A percentile compares a stretch with the other conserved stretches of the same genome.
phyloP scores from a whole-genome alignment of 2,329 filamentous ascomycete species.

The Mollisia scopiformis region DNA sequence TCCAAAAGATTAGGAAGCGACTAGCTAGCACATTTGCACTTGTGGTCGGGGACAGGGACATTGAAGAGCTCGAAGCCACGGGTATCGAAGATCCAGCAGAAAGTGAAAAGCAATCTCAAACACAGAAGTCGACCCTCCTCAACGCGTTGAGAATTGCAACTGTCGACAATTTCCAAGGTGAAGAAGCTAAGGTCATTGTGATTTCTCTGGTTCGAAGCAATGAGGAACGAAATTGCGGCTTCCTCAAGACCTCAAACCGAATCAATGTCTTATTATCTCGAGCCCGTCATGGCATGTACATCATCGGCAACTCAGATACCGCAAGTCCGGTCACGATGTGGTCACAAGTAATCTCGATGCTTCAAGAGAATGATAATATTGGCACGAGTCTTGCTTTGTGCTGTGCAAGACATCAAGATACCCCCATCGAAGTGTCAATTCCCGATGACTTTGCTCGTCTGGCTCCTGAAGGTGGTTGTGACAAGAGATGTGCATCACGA shows the following conservation, averaged over 20 bases:
- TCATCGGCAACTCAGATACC: conserved; percentile 68
- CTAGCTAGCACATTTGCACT: conserved; percentile 59
- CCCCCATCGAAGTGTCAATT: not conserved
- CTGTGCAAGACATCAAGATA: not conserved
- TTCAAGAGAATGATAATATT: conserved; percentile 49
- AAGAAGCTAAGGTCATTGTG: conserved; percentile 73
- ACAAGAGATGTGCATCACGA: not conserved
- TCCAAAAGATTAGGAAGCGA: conserved; percentile 50
- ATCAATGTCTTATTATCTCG: conserved; percentile 72
- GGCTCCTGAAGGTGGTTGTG: not conserved
- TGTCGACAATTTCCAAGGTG: conserved; percentile 77
- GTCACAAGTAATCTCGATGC: conserved; percentile 56
- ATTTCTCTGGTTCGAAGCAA: conserved; percentile 75
- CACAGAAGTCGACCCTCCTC: conserved; percentile 47
- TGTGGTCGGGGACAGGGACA: conserved; percentile 65
- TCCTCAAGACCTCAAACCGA: conserved; percentile 66
- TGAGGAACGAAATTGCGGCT: conserved; percentile 57
- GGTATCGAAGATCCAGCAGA: conserved; percentile 26
- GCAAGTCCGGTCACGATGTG: conserved; percentile 64
- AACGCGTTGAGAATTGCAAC: conserved; percentile 49
- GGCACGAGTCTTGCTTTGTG: conserved; percentile 38
- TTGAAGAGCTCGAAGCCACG: conserved; percentile 49
- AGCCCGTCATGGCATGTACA: conserved; percentile 70
- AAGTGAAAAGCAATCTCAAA: conserved; percentile 14
- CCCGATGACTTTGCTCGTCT: not conserved